phyloP scores from a whole-genome alignment of 345 rosid genomes.

The Capsella bursapastoris region DNA sequence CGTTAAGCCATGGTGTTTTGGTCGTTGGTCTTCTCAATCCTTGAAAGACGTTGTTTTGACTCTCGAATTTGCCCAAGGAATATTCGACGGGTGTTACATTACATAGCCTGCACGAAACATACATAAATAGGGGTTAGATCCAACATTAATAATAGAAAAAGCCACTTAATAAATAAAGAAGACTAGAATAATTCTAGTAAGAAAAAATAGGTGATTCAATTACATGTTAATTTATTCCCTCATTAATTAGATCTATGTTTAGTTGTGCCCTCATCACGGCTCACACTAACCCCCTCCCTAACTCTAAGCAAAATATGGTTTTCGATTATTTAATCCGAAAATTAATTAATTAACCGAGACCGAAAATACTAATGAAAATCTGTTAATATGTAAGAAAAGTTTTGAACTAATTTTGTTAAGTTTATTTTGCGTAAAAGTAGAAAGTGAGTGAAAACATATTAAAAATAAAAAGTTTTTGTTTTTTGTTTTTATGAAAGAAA shows the following conservation, averaged over 20 bases:
- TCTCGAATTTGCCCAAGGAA: conserved; percentile 1
- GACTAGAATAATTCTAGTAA: not conserved
- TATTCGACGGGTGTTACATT: conserved; percentile 29
- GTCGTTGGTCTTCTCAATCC: too few species aligned
- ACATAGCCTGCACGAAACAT: conserved; percentile 26
- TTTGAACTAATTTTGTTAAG: too few species aligned
- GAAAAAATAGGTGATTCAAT: not conserved
- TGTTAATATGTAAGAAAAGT: too few species aligned
- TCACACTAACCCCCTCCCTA: conserved; percentile 25
- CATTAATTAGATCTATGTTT: conserved; percentile 8
- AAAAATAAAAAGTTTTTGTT: not conserved
- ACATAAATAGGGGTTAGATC: conserved; percentile 8
- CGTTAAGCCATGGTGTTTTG: too few species aligned
- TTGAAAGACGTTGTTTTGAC: not conserved
- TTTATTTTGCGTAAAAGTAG: not conserved
- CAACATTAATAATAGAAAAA: not conserved
- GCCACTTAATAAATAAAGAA: not conserved
- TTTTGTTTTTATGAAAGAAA: not conserved
- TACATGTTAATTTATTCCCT: too few species aligned
- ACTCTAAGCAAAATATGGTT: not conserved
- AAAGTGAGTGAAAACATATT: conserved; percentile 4
- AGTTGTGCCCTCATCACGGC: not conserved
- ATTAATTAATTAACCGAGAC: too few species aligned
- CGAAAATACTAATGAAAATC: too few species aligned
- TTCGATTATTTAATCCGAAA: not conserved